These are phyloP conservation scores for Groenewaldozyma salmanticensis DNA, from an alignment of 805 yeast species.

Conservation along the genomic window DNA sequence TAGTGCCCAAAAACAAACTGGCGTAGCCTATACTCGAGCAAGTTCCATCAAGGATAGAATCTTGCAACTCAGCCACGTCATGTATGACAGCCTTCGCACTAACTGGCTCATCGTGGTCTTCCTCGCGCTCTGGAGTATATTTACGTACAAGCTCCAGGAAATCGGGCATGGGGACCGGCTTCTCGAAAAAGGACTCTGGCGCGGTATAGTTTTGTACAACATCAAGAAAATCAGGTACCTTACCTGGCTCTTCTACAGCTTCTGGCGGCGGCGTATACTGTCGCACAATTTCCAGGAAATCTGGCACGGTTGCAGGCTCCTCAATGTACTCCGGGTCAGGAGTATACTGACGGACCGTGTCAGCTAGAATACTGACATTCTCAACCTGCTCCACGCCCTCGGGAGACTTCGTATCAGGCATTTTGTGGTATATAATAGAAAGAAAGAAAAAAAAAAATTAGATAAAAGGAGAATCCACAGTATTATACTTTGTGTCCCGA, in stretches of 20 bases:
- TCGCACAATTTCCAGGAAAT: background rate
- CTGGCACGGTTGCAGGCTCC: background rate
- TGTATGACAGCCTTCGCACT: background rate
- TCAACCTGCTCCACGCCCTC: background rate
- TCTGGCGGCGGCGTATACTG: background rate
- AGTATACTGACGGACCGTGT: background rate
- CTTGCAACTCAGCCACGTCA: background rate
- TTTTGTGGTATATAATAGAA: no score
- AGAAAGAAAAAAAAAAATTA: no score
- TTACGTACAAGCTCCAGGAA: background rate
- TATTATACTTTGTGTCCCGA: no score
- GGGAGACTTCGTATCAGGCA: background rate
- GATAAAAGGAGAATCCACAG: no score
- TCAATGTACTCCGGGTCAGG: background rate
- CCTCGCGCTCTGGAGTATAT: background rate
- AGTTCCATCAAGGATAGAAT: slow-evolving; percentile 7
- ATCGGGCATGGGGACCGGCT: background rate
- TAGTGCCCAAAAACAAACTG: slow-evolving; percentile 5
- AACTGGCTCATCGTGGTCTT: background rate
- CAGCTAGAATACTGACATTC: background rate
- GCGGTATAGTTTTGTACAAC: background rate
- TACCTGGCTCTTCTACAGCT: background rate
- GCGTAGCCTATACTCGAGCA: slow-evolving; percentile 12
- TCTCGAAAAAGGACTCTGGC: background rate
- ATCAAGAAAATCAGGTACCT: background rate